A percentile compares a stretch with the other conserved stretches of the same genome.
Evolutionary conservation across 495 filamentous ascomycete species (phyloP).

Genomic region (Penicillium simplicissimum): DNA sequence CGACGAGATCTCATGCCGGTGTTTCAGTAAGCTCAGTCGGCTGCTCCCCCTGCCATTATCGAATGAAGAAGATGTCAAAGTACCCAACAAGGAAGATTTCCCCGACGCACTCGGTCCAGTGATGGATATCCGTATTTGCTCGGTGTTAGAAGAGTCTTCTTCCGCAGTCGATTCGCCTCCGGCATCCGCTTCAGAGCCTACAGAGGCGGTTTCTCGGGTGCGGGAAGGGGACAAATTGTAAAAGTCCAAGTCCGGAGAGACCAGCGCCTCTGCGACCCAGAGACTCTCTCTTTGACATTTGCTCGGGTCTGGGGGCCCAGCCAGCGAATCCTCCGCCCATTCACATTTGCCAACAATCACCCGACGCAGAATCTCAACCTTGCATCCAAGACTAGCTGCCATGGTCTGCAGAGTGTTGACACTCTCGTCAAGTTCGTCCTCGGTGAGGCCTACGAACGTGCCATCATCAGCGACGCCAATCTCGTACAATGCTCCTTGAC

Average conservation of each 20-base stretch:
- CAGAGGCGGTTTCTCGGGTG: slow-evolving; percentile 9
- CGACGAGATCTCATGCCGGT: slow-evolving; percentile 90
- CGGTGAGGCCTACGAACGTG: slow-evolving; percentile 82
- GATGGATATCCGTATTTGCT: slow-evolving; percentile 88
- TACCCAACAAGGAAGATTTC: slow-evolving; percentile 89
- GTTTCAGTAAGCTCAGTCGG: slow-evolving; percentile 81
- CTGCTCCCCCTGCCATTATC: slow-evolving; percentile 93
- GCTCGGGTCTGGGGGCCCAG: slow-evolving; percentile 23
- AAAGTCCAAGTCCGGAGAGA: slow-evolving; percentile 60
- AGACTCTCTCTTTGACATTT: slow-evolving; percentile 57
- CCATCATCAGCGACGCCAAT: slow-evolving; percentile 96
- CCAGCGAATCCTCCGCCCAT: slow-evolving; percentile 56
- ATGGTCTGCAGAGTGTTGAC: slow-evolving; percentile 79
- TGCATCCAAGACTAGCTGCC: slow-evolving; percentile 88
- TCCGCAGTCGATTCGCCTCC: slow-evolving; percentile 14
- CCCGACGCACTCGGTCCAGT: slow-evolving; percentile 90
- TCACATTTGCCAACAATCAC: slow-evolving; percentile 87
- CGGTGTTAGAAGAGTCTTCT: slow-evolving; percentile 45
- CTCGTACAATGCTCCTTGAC: slow-evolving; percentile 90
- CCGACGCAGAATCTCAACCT: slow-evolving; percentile 78
- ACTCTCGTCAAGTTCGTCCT: slow-evolving; percentile 90
- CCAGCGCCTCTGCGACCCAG: slow-evolving; percentile 86
- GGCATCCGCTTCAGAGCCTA: neutral
- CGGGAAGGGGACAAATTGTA: slow-evolving; percentile 29
- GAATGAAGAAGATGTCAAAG: slow-evolving; percentile 78